Base-by-base conservation (phyloP, 495 filamentous ascomycete genomes). In the Chaetomium fimeti region DNA sequence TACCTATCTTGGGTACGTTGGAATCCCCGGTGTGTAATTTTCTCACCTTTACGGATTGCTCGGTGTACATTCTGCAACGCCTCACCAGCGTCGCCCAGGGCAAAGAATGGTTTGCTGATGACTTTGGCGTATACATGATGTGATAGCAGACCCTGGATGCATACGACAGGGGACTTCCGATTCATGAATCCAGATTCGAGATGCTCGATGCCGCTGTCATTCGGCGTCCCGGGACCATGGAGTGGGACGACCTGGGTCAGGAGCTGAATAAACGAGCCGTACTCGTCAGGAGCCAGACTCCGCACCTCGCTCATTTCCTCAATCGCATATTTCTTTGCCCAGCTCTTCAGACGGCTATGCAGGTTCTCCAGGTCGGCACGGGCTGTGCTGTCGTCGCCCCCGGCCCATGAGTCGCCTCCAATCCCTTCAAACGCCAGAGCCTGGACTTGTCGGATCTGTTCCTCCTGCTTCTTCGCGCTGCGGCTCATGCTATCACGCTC, bases 281-380 rank as follows among this genome's bases (percentile, higher is more conserved):
- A 24, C 45, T 61, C 47, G 15, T 51, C 43, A 20, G 45, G 5
- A 13, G 28, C 18, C 27, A 51, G 16, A 22, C 16, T 16, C 11
- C 47, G 38, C 27, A 61, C n/a, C 27, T 32, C 32, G 28, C 48
- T 40, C 58, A 61, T 51, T 4, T 52, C 47, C 15, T 52, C 45
- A 3, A 52, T n/a, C 7, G 58, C 58, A 24, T 61, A 25, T 25
- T 61, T 52, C 20, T 52, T 52, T 22, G 58, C 58, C 58, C 58
- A 61, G 27, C 16, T 24, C 28, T 61, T 61, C 5, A 61, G 7
- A 7, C 47, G 27, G 18, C 47, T 6, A 38, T 61, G 58, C 29
- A 61, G 28, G 11, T 22, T 61, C 58, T 61, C 58, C 13, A 61
- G 27, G 16, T 52, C 58, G 27, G 58, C 58, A 38, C 58, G 58